Evolutionary conservation across 352 stramenopile species (phyloP).

Genomic region (Phytopythium oedochilum): DNA sequence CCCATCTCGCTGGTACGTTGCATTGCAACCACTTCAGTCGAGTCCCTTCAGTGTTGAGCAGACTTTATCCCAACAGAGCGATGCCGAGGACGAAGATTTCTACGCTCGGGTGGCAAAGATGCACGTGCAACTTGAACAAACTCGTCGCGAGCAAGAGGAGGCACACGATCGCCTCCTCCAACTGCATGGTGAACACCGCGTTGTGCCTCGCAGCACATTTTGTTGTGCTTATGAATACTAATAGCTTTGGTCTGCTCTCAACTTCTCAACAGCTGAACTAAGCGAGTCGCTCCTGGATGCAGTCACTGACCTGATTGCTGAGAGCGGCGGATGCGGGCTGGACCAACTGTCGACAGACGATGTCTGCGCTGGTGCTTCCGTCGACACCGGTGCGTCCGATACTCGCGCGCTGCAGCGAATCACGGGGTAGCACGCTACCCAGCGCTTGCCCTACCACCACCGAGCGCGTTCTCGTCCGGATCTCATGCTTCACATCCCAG

Average conservation of each 20-base stretch:
- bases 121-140: background rate
- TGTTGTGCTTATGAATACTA: background rate
- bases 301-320: constrained; percentile 31
- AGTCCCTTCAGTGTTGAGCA: too few relatives aligned
- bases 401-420: background rate
- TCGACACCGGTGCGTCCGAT: constrained; percentile 11
- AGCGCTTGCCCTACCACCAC: background rate
- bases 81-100: background rate
- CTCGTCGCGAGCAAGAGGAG: constrained; percentile 15
- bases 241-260: too few relatives aligned
- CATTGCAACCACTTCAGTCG: background rate
- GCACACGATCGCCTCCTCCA: constrained; percentile 24
- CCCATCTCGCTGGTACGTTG: background rate
- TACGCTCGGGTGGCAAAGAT: background rate
- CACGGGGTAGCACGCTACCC: background rate
- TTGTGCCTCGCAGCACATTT: too few relatives aligned
- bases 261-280: constrained; percentile 22
- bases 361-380: constrained; percentile 17
- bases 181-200: constrained; percentile 19
- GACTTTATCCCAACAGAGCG: background rate
- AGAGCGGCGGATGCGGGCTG: constrained; percentile 36
- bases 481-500: constrained; percentile 20
- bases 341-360: constrained; percentile 25
- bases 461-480: constrained; percentile 18
- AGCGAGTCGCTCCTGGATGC: constrained; percentile 38